Conservation (phyloP, 2,329 filamentous ascomycete genomes). For the Fusarium sp. region DNA sequence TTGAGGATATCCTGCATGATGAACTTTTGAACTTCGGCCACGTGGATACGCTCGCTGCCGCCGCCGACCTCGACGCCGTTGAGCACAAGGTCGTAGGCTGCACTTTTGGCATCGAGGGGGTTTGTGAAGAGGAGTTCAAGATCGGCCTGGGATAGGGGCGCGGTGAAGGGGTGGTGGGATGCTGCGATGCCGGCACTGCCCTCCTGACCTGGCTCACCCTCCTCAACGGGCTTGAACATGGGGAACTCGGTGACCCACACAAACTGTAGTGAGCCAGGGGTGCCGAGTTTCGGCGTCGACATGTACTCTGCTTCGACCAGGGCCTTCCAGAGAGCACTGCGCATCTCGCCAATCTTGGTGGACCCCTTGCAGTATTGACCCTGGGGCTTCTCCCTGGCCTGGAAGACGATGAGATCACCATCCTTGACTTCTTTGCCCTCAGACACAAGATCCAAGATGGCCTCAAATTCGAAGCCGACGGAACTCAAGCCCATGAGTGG, state of each 20-base stretch:
- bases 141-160: slow-evolving; percentile 79
- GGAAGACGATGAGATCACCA: slow-evolving; percentile 84
- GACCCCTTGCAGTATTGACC: slow-evolving; percentile 72
- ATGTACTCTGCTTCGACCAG: slow-evolving; percentile 75
- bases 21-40: slow-evolving; percentile 83
- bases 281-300: slow-evolving; percentile 52
- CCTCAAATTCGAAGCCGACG: slow-evolving; percentile 76
- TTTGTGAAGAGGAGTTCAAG: slow-evolving; percentile 79
- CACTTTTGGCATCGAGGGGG: slow-evolving; percentile 79
- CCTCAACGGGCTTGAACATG: slow-evolving; percentile 82
- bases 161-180: slow-evolving; percentile 96
- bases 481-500: slow-evolving; percentile 83
- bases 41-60: slow-evolving; percentile 92
- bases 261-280: slow-evolving; percentile 68
- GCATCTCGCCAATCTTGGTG: slow-evolving; percentile 77
- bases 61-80: slow-evolving; percentile 96
- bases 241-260: slow-evolving; percentile 93
- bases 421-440: slow-evolving; percentile 59
- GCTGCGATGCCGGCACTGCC: slow-evolving; percentile 83
- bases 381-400: slow-evolving; percentile 76
- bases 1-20: slow-evolving; percentile 86
- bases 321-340: slow-evolving; percentile 75
- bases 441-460: slow-evolving; percentile 55
- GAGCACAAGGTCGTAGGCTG: slow-evolving; percentile 95
- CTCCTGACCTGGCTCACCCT: slow-evolving; percentile 79